Evolutionary conservation across 306 rosid species (phyloP).

Genomic region (Rubus parviflorus): DNA sequence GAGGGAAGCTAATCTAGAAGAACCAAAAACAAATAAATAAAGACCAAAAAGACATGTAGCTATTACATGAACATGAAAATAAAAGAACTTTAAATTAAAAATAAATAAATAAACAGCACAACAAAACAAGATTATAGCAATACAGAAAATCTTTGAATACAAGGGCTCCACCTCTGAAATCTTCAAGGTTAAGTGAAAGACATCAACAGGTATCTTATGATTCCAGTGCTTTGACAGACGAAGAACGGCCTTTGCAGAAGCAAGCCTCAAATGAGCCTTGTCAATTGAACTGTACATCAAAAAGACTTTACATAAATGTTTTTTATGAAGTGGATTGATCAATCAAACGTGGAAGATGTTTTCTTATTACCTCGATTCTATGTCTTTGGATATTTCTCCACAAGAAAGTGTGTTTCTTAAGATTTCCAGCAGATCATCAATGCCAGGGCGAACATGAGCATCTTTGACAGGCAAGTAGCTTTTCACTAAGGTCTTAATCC

Average conservation of each 20-base stretch:
- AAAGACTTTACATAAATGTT: slow-evolving; percentile 26
- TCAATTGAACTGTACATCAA: slow-evolving; percentile 77
- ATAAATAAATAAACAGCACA: slow-evolving; percentile 13
- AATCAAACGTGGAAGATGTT: not conserved
- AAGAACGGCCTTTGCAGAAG: slow-evolving; percentile 91
- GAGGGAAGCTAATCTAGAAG: slow-evolving; percentile 70
- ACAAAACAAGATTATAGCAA: slow-evolving; percentile 11
- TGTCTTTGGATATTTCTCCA: slow-evolving; percentile 84
- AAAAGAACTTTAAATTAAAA: not conserved
- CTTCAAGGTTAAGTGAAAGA: slow-evolving; percentile 80
- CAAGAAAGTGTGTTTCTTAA: slow-evolving; percentile 65
- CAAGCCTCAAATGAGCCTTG: slow-evolving; percentile 87
- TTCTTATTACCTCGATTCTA: slow-evolving; percentile 68
- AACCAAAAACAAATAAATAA: slow-evolving; percentile 36
- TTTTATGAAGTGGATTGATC: slow-evolving; percentile 4
- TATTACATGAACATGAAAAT: slow-evolving; percentile 6
- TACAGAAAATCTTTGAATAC: slow-evolving; percentile 22
- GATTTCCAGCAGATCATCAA: slow-evolving; percentile 67
- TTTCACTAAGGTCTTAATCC: slow-evolving; percentile 84
- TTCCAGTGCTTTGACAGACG: slow-evolving; percentile 91
- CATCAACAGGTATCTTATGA: slow-evolving; percentile 74
- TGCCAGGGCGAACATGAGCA: slow-evolving; percentile 76
- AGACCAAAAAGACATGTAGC: slow-evolving; percentile 14
- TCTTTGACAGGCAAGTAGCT: slow-evolving; percentile 95
- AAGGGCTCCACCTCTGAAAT: slow-evolving; percentile 62